phyloP scores from a whole-genome alignment of 768 basidiomycete species.

The Tulasnella sp. region DNA sequence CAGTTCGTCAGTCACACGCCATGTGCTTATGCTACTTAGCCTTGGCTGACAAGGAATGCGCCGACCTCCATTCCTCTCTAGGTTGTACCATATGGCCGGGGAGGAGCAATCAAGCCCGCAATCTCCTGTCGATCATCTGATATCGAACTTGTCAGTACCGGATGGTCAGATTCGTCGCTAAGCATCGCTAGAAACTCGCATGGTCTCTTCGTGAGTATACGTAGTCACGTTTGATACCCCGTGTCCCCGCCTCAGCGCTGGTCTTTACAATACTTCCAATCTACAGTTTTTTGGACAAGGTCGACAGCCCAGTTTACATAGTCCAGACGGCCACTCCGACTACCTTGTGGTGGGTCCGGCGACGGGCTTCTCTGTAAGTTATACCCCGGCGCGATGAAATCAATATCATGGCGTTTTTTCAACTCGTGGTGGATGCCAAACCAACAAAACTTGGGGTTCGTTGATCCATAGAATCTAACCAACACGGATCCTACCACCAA shows the following conservation, averaged over 20 bases:
- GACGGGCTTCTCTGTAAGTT: background rate
- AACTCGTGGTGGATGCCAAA: background rate
- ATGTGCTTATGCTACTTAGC: too few species aligned
- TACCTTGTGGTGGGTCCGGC: conserved; percentile 6
- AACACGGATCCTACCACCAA: background rate
- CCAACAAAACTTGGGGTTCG: too few species aligned
- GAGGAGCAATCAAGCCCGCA: background rate
- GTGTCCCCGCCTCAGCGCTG: background rate
- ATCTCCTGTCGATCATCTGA: background rate
- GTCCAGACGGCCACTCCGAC: background rate
- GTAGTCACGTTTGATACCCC: too few species aligned
- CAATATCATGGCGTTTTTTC: background rate
- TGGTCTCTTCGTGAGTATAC: conserved; percentile 1
- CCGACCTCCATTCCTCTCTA: background rate
- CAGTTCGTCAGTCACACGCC: background rate
- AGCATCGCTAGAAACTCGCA: conserved; percentile 1
- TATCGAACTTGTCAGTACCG: conserved; percentile 1
- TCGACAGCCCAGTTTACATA: background rate
- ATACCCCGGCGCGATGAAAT: too few species aligned
- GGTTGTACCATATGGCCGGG: conserved; percentile 3
- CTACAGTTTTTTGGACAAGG: conserved; percentile 9
- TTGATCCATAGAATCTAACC: background rate
- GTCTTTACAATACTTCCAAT: background rate
- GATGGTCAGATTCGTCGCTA: background rate
- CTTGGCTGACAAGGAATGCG: too few species aligned